These are phyloP conservation scores for Spencermartinsiella europaea DNA, from an alignment of 805 yeast species.

Conservation along the genomic window DNA sequence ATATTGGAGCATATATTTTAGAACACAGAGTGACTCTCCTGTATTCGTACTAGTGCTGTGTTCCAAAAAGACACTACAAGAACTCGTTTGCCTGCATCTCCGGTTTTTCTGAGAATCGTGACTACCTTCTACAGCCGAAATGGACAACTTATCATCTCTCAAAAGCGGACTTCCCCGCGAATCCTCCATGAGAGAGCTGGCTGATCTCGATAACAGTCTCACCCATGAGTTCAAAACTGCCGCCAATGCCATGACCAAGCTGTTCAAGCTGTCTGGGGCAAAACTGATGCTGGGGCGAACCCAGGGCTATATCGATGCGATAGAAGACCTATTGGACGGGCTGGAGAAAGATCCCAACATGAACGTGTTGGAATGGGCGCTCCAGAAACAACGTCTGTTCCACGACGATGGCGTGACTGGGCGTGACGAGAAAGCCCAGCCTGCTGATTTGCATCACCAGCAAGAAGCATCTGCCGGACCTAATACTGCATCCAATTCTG, in stretches of 20 bases:
- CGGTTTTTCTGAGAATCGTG: too few species aligned
- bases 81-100: too few species aligned
- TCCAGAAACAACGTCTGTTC: constrained; percentile 4
- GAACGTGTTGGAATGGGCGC: constrained; percentile 22
- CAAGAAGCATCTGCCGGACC: neutral
- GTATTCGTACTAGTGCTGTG: too few species aligned
- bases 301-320: constrained; percentile 24
- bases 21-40: too few species aligned
- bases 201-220: constrained; percentile 19
- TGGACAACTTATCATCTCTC: constrained; percentile 21
- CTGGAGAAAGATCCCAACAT: constrained; percentile 17
- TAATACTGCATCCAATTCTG: neutral
- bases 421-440: neutral
- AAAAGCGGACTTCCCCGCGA: constrained; percentile 20
- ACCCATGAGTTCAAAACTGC: constrained; percentile 25
- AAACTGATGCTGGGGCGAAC: constrained; percentile 16
- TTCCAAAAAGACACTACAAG: too few species aligned
- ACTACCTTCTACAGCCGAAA: too few species aligned
- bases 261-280: constrained; percentile 24
- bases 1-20: too few species aligned
- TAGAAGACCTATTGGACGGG: constrained; percentile 19
- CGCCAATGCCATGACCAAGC: constrained; percentile 26
- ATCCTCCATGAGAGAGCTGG: constrained; percentile 14
- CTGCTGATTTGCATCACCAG: neutral
- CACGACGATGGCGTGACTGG: neutral